Conservation (phyloP, 2,329 filamentous ascomycete species). For the Neofusicoccum kwambonambiense region DNA sequence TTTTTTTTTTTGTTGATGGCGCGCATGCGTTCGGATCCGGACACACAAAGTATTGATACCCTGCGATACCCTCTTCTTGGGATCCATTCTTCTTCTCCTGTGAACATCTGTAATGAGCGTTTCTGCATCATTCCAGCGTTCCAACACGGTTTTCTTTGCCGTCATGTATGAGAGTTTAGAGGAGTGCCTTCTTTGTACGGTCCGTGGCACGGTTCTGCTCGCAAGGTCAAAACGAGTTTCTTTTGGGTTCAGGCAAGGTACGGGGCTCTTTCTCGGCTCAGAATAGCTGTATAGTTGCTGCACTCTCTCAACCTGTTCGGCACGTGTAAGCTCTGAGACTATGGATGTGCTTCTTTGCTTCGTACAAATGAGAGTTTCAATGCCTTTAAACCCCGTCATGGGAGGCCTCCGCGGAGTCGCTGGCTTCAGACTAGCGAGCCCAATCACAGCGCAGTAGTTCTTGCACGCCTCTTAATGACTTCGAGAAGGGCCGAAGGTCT, state of each 20-base stretch:
- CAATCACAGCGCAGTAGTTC: not conserved
- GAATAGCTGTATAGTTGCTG: not conserved
- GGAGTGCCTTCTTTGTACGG: not conserved
- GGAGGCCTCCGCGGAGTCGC: too few species aligned
- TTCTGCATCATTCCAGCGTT: constrained; percentile 11
- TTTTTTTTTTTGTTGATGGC: not conserved
- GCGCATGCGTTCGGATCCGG: constrained; percentile 3
- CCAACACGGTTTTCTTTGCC: not conserved
- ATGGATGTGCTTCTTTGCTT: too few species aligned
- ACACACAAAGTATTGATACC: constrained; percentile 16
- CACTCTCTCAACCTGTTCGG: not conserved
- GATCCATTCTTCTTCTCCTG: not conserved
- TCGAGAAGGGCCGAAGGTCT: too few species aligned
- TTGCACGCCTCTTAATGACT: too few species aligned
- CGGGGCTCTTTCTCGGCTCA: not conserved
- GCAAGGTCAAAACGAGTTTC: not conserved
- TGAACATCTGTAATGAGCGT: not conserved
- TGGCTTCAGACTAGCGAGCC: not conserved
- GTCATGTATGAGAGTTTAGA: not conserved
- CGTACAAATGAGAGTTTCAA: too few species aligned
- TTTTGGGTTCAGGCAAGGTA: not conserved
- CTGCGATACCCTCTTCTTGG: constrained; percentile 8
- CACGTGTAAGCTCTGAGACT: not conserved
- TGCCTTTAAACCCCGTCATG: too few species aligned
- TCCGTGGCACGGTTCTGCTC: not conserved